Evolutionary conservation across 148 eudicot species (phyloP).

Genomic region (Bassia scoparia): DNA sequence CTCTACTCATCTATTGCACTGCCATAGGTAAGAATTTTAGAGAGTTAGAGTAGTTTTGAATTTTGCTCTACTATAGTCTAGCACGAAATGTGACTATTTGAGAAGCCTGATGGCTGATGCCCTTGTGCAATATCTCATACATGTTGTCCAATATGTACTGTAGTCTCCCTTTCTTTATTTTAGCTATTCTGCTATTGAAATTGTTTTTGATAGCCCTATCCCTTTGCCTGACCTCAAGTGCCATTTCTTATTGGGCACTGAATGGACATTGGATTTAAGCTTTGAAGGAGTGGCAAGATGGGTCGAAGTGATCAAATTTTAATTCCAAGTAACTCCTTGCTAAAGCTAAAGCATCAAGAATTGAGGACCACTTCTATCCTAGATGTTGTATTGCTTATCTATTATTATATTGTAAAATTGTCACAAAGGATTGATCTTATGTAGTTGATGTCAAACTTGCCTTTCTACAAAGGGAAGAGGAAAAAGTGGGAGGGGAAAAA

Average conservation of each 20-base stretch:
- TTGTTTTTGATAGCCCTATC: not conserved
- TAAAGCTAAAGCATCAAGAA: not conserved
- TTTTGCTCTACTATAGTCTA: not conserved
- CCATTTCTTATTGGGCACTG: not conserved
- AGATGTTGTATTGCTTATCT: not conserved
- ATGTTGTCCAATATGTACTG: too few species aligned
- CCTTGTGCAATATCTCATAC: not conserved
- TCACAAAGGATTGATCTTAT: not conserved
- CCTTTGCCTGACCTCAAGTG: not conserved
- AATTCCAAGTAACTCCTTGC: not conserved
- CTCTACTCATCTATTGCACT: not conserved
- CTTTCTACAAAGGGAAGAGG: not conserved
- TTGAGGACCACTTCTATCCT: not conserved
- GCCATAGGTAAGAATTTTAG: not conserved
- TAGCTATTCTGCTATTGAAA: too few species aligned
- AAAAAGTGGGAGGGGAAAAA: not conserved
- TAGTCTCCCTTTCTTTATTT: too few species aligned
- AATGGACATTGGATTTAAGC: not conserved
- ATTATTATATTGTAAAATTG: not conserved
- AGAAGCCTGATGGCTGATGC: too few species aligned
- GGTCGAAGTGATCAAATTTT: not conserved
- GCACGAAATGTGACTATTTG: not conserved
- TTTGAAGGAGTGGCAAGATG: not conserved
- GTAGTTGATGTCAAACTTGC: slow-evolving; percentile 1
- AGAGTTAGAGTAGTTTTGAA: not conserved